phyloP scores from a whole-genome alignment of 2,329 filamentous ascomycete species.

The Paraphoma sp. region DNA sequence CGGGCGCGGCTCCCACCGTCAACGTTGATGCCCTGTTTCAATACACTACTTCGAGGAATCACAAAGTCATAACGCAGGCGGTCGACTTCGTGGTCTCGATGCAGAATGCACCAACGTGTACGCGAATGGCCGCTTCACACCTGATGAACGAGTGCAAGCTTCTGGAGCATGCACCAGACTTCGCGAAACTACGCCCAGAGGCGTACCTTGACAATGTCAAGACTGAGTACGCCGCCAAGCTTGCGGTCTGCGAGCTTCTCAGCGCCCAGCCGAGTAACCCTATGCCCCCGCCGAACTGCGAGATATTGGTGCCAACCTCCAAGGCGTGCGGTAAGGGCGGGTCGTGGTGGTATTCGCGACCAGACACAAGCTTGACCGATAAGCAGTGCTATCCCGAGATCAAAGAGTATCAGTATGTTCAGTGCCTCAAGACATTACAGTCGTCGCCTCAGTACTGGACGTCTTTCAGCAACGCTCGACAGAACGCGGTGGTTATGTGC shows the following conservation, averaged over 20 bases:
- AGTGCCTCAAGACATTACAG: constrained; percentile 62
- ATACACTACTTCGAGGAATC: constrained; percentile 27
- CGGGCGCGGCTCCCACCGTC: constrained; percentile 17
- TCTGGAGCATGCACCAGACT: constrained; percentile 47
- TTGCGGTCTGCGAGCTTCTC: constrained; percentile 69
- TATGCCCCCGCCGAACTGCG: constrained; percentile 59
- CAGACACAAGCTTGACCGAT: constrained; percentile 9
- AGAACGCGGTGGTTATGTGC: constrained; percentile 68
- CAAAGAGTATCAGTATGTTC: constrained; percentile 49
- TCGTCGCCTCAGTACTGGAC: constrained; percentile 66
- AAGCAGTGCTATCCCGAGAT: constrained; percentile 44
- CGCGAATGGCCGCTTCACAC: constrained; percentile 58
- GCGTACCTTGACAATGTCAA: constrained; percentile 49
- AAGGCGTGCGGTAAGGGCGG: constrained; percentile 36
- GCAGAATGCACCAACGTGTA: constrained; percentile 52
- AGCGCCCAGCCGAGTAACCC: constrained; percentile 54
- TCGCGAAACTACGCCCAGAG: constrained; percentile 33
- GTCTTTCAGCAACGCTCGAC: constrained; percentile 68
- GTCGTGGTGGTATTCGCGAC: constrained; percentile 27
- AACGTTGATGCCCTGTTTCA: constrained; percentile 29
- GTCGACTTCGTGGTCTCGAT: constrained; percentile 30
- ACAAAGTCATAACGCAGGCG: constrained; percentile 30
- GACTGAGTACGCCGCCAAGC: constrained; percentile 66
- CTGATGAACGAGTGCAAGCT: constrained; percentile 62
- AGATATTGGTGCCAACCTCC: constrained; percentile 53